A percentile compares a stretch with the other conserved stretches of the same genome.
Conservation (phyloP, 2,329 filamentous ascomycete species). For the Colletotrichum eremochloae region DNA sequence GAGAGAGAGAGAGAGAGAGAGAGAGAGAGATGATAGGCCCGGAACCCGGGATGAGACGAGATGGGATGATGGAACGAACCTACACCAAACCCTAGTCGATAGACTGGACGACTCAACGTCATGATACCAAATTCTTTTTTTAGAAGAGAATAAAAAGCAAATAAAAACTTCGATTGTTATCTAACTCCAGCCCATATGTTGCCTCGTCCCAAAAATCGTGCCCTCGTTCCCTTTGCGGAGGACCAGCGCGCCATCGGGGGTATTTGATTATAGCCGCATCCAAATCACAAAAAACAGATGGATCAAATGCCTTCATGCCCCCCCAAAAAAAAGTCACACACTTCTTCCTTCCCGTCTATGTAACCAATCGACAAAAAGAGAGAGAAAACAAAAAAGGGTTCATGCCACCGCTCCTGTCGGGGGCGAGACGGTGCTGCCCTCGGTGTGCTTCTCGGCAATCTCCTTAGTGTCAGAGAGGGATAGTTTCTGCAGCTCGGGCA, state of each 20-base stretch:
- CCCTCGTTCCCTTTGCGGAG: background rate
- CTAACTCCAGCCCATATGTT: slow-evolving; percentile 35
- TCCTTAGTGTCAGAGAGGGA: slow-evolving; percentile 45
- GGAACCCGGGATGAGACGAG: background rate
- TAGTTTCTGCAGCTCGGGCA: slow-evolving; percentile 50
- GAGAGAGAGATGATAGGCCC: too few species aligned
- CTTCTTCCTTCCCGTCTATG: rapidly evolving
- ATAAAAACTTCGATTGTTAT: background rate
- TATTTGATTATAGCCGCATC: slow-evolving; percentile 23
- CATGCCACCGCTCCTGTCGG: background rate
- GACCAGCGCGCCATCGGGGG: slow-evolving; percentile 27
- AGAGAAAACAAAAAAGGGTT: background rate
- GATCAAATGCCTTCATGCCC: background rate
- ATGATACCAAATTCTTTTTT: slow-evolving; percentile 18
- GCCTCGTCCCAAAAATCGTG: slow-evolving; percentile 14
- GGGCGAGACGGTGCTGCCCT: slow-evolving; percentile 17
- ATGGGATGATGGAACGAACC: slow-evolving; percentile 23
- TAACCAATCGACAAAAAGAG: background rate
- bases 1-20: too few species aligned
- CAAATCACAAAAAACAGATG: slow-evolving; percentile 8
- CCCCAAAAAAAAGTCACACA: background rate
- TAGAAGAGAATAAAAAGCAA: background rate
- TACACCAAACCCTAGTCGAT: background rate
- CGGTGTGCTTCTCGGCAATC: slow-evolving; percentile 31
- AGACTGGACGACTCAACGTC: slow-evolving; percentile 27